Evolutionary conservation across 208 protist genomes (phyloP).

Genomic region (Acanthamoeba lugdunensis): DNA sequence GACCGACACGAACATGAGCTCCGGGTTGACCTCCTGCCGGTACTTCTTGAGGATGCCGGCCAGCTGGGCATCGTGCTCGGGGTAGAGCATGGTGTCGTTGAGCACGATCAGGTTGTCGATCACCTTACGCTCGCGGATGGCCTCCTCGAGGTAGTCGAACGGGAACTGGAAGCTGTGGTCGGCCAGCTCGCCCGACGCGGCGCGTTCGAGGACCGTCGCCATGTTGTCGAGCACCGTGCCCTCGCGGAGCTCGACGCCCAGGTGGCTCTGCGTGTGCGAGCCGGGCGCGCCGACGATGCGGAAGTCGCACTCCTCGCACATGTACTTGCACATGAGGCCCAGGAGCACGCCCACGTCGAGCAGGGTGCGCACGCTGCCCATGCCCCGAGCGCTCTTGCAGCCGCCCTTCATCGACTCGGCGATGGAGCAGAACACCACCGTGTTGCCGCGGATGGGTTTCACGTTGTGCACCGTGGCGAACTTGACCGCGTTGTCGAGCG

Average conservation of each 20-base stretch:
- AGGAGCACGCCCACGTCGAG: conserved; percentile 89
- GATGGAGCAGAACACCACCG: conserved; percentile 90
- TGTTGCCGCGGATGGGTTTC: conserved; percentile 90
- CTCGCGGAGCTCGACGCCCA: conserved; percentile 7
- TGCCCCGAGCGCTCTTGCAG: conserved; percentile 34
- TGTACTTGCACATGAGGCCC: conserved; percentile 90
- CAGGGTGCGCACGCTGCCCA: conserved; percentile 78
- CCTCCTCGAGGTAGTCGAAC: conserved; percentile 71
- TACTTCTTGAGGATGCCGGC: conserved; percentile 89
- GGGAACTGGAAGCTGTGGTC: conserved; percentile 64
- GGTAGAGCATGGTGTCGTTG: conserved; percentile 63
- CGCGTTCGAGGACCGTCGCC: conserved; percentile 20
- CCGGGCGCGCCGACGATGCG: conserved; percentile 71
- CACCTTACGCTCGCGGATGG: not conserved
- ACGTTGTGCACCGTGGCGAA: conserved; percentile 92
- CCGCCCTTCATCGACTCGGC: conserved; percentile 75
- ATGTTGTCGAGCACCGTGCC: conserved; percentile 81
- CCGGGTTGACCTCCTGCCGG: conserved; percentile 89
- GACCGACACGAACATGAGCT: conserved; percentile 92
- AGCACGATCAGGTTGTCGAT: conserved; percentile 78
- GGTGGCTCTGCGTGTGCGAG: not conserved
- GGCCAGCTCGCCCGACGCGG: not conserved
- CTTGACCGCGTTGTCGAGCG: conserved; percentile 89
- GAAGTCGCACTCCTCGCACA: conserved; percentile 89
- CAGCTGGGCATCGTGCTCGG: not conserved